Evolutionary conservation across 2,329 filamentous ascomycete genomes (phyloP).

Genomic region (Cordyceps tenuipes): DNA sequence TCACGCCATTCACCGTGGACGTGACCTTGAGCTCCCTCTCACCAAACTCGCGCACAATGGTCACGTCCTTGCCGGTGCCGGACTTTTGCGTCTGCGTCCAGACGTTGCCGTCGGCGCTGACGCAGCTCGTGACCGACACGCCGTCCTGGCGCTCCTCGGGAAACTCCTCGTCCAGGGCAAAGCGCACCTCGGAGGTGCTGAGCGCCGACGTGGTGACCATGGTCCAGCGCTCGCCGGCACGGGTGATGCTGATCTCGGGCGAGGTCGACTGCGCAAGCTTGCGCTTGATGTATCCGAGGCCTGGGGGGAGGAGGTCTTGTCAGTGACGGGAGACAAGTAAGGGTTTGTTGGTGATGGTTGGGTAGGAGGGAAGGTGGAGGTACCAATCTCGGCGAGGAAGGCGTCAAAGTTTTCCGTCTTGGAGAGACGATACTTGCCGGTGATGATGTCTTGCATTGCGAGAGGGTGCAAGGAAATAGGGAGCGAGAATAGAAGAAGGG

Average conservation of each 20-base stretch:
- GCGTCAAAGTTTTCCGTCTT: constrained; percentile 12
- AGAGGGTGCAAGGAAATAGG: background rate
- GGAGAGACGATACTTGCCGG: constrained; percentile 10
- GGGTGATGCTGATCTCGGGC: constrained; percentile 9
- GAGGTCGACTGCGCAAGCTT: constrained; percentile 10
- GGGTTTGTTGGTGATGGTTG: background rate
- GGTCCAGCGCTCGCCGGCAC: constrained; percentile 9
- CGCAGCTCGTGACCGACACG: constrained; percentile 10
- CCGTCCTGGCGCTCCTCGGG: constrained; percentile 11
- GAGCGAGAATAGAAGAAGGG: background rate
- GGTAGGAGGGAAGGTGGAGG: background rate
- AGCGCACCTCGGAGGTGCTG: constrained; percentile 5
- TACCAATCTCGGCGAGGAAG: constrained; percentile 10
- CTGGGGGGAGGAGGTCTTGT: background rate
- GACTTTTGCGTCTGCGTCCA: constrained; percentile 12
- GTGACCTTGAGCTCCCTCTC: constrained; percentile 7
- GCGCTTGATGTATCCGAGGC: constrained; percentile 12
- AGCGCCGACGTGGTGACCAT: constrained; percentile 9
- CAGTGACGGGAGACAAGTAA: no score
- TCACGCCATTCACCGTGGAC: background rate
- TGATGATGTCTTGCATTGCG: constrained; percentile 8
- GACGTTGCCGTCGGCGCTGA: constrained; percentile 6
- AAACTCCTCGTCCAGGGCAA: constrained; percentile 10
- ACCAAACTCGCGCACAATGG: constrained; percentile 7
- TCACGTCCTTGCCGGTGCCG: constrained; percentile 8